Base-by-base conservation (phyloP, 306 rosid species). In the Macrotyloma uniflorum region DNA sequence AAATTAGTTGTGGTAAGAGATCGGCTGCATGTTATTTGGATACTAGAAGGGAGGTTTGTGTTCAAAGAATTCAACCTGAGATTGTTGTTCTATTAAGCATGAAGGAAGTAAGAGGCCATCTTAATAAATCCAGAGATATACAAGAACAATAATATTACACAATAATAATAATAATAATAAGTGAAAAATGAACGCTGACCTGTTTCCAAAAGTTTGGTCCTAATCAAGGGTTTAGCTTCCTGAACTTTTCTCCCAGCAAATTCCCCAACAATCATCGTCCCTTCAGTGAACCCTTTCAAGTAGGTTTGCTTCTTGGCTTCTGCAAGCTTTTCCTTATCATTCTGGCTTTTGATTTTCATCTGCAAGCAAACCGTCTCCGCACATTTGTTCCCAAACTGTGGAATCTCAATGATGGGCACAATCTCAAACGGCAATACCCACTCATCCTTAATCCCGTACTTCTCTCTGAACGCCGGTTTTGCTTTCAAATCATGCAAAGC, bases 231-330 rank as follows among this genome's bases (percentile, higher is more conserved):
- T 86, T 94, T 90, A 40, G 82, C 96, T 62, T 92, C 98, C 82
- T 94, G 96, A 80, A 94, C 98, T 65, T 82, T 86, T 76, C 73
- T 86, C 62, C 91, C 96, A 0, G 90, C 55, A 59, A 84, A 92
- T 46, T 94, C 98, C 33, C 98, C 98, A 18, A 87, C 89, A 24
- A 92, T 49, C 86, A 94, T 75, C 30, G 88, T 89, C 85, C 98
- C 98, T 16, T 94, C 98, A 4, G 91, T 94, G 79, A 94, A 94
- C 70, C 98, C 98, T 76, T 87, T 94, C 91, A 92, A 85, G 84
- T 94, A 94, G 0, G 98, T 94, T 88, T 85, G 86, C 82, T 86
- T 88, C 90, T 94, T 94, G 75, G 98, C 98, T 79, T 92, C 97
- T 45, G 93, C 97, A 81, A 94, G 92, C 87, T 92, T 92, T 15